Evolutionary conservation across 2,329 filamentous ascomycete genomes (phyloP).

Genomic region (Diaporthe australafricana): DNA sequence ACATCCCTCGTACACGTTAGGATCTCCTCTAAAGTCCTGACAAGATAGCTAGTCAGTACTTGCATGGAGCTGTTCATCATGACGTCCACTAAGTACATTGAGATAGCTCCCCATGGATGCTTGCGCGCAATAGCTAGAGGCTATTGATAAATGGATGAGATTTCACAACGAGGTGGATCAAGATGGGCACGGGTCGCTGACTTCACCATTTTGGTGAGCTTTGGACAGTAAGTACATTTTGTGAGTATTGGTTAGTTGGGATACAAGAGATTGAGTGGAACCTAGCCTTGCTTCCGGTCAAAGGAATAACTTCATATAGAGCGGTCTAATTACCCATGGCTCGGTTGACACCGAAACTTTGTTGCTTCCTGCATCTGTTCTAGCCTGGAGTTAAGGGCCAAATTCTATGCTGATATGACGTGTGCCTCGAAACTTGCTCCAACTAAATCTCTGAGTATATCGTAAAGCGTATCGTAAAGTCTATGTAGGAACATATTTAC

Average conservation of each 20-base stretch:
- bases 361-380: too few relatives aligned
- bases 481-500: not conserved
- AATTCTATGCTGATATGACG: not conserved
- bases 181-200: not conserved
- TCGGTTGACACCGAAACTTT: not conserved
- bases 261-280: too few relatives aligned
- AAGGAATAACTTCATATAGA: not conserved
- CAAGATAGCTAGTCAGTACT: not conserved
- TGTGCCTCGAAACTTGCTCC: not conserved
- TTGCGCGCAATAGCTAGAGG: too few relatives aligned
- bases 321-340: too few relatives aligned
- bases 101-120: not conserved
- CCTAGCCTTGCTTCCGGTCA: not conserved
- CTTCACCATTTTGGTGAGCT: not conserved
- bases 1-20: not conserved
- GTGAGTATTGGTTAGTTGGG: not conserved
- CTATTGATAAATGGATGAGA: not conserved
- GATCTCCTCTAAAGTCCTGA: not conserved
- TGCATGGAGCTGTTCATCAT: not conserved
- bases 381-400: too few relatives aligned
- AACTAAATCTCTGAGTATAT: constrained; percentile 1
- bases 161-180: not conserved
- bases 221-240: not conserved
- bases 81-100: not conserved
- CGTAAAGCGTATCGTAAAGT: not conserved